These are phyloP conservation scores for Nemania bipapillata DNA, from an alignment of 2,329 filamentous ascomycete genomes.

Conservation along the genomic window DNA sequence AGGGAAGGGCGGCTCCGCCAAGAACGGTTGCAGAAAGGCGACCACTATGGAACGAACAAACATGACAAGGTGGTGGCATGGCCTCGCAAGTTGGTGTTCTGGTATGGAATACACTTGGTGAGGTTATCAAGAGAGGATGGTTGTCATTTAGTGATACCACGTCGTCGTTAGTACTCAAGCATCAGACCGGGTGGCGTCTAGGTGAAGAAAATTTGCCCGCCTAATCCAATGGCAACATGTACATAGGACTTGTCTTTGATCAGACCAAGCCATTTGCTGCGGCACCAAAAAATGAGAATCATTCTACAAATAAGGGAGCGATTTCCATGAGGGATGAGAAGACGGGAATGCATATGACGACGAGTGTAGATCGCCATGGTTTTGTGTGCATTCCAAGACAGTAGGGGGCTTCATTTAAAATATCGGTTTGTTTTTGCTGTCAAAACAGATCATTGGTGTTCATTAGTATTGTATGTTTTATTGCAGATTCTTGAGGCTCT, in stretches of 20 bases:
- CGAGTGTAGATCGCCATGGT: constrained; percentile 25
- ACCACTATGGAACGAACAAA: constrained; percentile 23
- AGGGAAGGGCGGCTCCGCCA: constrained; percentile 26
- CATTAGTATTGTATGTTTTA: constrained; percentile 49
- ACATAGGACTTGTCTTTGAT: constrained; percentile 45
- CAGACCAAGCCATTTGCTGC: constrained; percentile 35
- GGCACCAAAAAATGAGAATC: constrained; percentile 45
- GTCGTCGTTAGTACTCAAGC: constrained; percentile 37
- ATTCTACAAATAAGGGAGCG: constrained; percentile 41
- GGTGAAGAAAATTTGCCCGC: constrained; percentile 35
- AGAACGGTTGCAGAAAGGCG: constrained; percentile 35
- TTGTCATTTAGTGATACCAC: constrained; percentile 33
- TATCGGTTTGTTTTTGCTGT: constrained; percentile 45
- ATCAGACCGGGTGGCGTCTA: constrained; percentile 37
- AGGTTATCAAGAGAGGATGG: constrained; percentile 36
- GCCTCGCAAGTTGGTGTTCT: constrained; percentile 34
- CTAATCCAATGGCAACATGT: constrained; percentile 43
- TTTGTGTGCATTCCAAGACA: constrained; percentile 46
- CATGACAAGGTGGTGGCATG: constrained; percentile 23
- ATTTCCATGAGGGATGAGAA: constrained; percentile 19
- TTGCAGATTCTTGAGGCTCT: constrained; percentile 46
- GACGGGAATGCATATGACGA: constrained; percentile 23
- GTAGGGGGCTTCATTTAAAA: constrained; percentile 37
- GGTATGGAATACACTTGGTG: constrained; percentile 37
- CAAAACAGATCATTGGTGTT: constrained; percentile 42